Percentiles rank a stretch among this genome's conserved stretches.
Evolutionary conservation across 2,329 filamentous ascomycete genomes (phyloP).

Genomic region (Celoporthe dispersa): DNA sequence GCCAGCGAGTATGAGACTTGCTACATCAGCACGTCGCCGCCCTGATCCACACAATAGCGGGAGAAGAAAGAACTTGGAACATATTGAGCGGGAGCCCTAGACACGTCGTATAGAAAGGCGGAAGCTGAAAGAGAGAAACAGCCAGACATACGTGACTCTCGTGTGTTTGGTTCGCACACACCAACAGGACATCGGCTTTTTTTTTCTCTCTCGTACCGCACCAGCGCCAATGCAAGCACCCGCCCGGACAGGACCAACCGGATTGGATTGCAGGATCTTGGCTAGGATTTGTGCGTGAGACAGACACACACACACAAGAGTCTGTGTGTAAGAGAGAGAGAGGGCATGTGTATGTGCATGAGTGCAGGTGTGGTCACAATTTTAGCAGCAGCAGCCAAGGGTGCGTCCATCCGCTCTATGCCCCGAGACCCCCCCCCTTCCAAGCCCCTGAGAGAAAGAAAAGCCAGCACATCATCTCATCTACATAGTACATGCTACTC

Average conservation of each 20-base stretch:
- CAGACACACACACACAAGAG: not conserved
- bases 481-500: not conserved
- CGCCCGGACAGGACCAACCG: not conserved
- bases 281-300: not conserved
- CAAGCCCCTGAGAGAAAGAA: not conserved
- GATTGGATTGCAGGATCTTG: not conserved
- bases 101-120: not conserved
- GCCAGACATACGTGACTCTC: not conserved
- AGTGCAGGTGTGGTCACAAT: not conserved
- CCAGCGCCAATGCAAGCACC: slow-evolving; percentile 6
- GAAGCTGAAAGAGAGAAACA: not conserved
- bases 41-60: not conserved
- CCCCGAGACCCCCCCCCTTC: not conserved
- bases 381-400: not conserved
- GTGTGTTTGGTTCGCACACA: not conserved
- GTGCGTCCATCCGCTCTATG: not conserved
- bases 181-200: not conserved
- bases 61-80: not conserved
- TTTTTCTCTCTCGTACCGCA: not conserved
- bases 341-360: not conserved
- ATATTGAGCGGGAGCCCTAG: not conserved
- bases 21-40: not conserved
- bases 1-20: not conserved
- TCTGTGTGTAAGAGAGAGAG: not conserved
- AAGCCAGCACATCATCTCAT: not conserved